Evolutionary conservation across 2,329 filamentous ascomycete genomes (phyloP), one percentile per base, ranked within the genome.

Genomic region (Dissoconium aciculare): DNA sequence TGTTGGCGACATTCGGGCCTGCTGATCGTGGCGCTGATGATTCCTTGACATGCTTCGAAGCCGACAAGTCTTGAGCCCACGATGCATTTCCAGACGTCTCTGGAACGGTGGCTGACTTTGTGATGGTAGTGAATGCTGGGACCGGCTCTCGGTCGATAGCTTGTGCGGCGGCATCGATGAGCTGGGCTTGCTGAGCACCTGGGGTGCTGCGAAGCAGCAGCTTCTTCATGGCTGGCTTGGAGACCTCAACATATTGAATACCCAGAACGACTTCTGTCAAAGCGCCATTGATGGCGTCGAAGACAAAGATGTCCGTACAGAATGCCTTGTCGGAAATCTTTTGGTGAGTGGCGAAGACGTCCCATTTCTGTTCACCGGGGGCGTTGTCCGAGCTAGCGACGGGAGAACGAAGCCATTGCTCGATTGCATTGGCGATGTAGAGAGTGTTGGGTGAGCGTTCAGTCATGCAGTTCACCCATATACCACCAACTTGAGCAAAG

Each of bases 101-200:
- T 11, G 31, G 10, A 11, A 13, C 12, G 30, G 23, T 9, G 25
- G 11, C 4, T 14, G 24, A 16, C n/a, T n/a, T n/a, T n/a, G n/a
- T n/a, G 5, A 14, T 14, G 15, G 9, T 5, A 23, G 11, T 17
- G n/a, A 15, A n/a, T 6, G 17, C 17, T 5, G 5, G 9, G 8
- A 13, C 10, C 21, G 17, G 17, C n/a, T 16, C 15, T 17, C 30
- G 15, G 11, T 32, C 23, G 11, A 37, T 17, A 23, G n/a, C n/a
- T n/a, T 23, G 8, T 8, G 19, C n/a, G 8, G 19, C 19, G 19
- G 8, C 8, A n/a, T 8, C 8, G 8, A 8, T 23, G 8, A 23
- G 19, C 19, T 23, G 19, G n/a, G 8, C 19, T 8, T 23, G 8
- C 8, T 8, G 19, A 8, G 19, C 19, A 8, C n/a, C 19, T n/a